Base-by-base conservation (phyloP, 73 alveolate species). In the Tetrahymena malaccensis region DNA sequence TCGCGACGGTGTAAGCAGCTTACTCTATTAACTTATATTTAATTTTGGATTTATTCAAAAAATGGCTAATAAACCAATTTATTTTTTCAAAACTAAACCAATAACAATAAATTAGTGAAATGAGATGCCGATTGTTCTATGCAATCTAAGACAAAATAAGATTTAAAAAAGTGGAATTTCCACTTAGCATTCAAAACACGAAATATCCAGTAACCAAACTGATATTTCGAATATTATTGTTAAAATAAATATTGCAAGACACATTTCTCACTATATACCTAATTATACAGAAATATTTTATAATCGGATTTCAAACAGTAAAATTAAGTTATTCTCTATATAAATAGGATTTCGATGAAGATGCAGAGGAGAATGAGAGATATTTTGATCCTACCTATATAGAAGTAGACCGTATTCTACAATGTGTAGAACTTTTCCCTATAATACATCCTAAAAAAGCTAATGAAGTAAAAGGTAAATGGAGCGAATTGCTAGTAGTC, bases 391-490 rank as follows among this genome's bases (percentile, higher is more conserved):
- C 97, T 19, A 93, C 97, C 58, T 95, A 50, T 57, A 34, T 43
- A 89, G 97, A 95, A 89, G 97, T 95, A 16, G 97, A 95, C 89
- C 94, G 97, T 50, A 50, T 95, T 31, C 50, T 95, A 43, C 84
- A 94, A 35, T 95, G 97, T 35, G 97, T 99, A 35, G 96, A 94
- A 33, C 93, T 98, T 34, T 97, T 98, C 95, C 99, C 98, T 0
- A 98, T 98, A 25, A 96, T 98, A 3, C 99, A 98, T 94, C 99
- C 99, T 5, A 84, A 98, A 40, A 96, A 98, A 55, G 98, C 99
- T 34, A 93, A 96, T 84, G 96, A 58, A 55, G 95, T 97, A 34
- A 85, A 85, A 85, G 99, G 98, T 25, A 96, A 95, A 84, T 97
- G 99, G 99, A 89, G 95, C 40, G 95, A 95, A 43, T 43, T 93